Evolutionary conservation across 257 asterid species (phyloP).

Genomic region (Henckelia pumila): DNA sequence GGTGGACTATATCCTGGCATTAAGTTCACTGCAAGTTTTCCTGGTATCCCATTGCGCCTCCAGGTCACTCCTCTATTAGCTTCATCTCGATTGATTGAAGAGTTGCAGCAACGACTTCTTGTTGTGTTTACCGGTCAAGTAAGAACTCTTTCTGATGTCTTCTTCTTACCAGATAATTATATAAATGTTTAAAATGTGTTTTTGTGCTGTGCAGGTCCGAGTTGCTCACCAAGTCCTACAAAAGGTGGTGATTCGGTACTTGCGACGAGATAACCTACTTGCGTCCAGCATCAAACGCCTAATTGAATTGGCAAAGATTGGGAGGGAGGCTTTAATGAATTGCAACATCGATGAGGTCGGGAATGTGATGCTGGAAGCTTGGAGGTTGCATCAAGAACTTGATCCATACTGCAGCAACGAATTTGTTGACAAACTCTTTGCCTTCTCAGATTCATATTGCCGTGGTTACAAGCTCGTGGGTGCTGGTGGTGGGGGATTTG

Average conservation of each 20-base stretch:
- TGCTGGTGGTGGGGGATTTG: constrained; percentile 99
- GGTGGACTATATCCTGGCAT: constrained; percentile 97
- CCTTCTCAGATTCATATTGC: constrained; percentile 59
- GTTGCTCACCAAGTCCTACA: constrained; percentile 93
- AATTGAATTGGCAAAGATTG: constrained; percentile 76
- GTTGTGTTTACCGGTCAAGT: constrained; percentile 94
- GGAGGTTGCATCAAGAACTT: constrained; percentile 98
- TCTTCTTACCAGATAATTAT: not conserved
- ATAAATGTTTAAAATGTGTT: not conserved
- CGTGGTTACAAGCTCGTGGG: constrained; percentile 92
- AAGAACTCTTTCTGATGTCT: constrained; percentile 15
- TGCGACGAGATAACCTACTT: constrained; percentile 83
- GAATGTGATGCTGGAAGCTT: constrained; percentile 70
- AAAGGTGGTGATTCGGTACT: constrained; percentile 89
- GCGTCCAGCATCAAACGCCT: constrained; percentile 89
- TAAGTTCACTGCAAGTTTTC: constrained; percentile 79
- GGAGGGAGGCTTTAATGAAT: constrained; percentile 93
- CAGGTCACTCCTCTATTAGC: constrained; percentile 78
- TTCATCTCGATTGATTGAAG: constrained; percentile 59
- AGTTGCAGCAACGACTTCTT: constrained; percentile 80
- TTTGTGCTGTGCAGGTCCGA: constrained; percentile 61
- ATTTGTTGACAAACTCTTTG: constrained; percentile 73
- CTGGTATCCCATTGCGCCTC: constrained; percentile 82
- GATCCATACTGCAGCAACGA: constrained; percentile 95
- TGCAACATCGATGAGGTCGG: constrained; percentile 74